Percentiles rank a stretch among this genome's conserved stretches.
Evolutionary conservation across 208 protist species (phyloP).

Genomic region (Vickermania ingenoplastis): DNA sequence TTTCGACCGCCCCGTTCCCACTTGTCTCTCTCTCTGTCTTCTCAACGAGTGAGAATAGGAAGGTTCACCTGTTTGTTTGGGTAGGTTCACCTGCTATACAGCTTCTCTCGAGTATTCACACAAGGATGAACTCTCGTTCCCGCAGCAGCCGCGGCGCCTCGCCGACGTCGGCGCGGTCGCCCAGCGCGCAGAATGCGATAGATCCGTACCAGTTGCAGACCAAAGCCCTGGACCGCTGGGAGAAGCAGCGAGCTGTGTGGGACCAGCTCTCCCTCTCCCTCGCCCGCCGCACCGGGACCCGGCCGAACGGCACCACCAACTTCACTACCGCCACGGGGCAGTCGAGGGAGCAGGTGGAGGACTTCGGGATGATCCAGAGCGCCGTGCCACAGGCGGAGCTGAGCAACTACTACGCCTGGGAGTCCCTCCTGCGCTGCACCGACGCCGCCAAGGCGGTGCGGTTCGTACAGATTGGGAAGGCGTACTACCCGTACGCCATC

Average conservation of each 20-base stretch:
- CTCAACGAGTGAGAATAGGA: too few relatives aligned
- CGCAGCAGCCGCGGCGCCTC: not conserved
- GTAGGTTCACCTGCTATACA: too few relatives aligned
- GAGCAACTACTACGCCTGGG: constrained; percentile 32
- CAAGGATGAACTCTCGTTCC: too few relatives aligned
- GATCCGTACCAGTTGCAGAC: constrained; percentile 48
- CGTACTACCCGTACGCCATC: constrained; percentile 56
- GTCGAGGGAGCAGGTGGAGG: constrained; percentile 40
- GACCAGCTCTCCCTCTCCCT: constrained; percentile 18
- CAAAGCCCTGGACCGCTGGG: constrained; percentile 56
- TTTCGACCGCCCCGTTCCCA: too few relatives aligned
- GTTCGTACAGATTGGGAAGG: constrained; percentile 54
- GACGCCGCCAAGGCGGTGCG: constrained; percentile 19
- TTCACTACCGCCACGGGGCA: constrained; percentile 23
- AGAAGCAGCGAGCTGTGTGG: constrained; percentile 62
- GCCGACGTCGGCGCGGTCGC: not conserved
- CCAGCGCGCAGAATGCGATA: constrained; percentile 5
- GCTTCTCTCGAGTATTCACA: too few relatives aligned
- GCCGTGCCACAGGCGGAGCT: constrained; percentile 16
- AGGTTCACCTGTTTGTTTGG: too few relatives aligned
- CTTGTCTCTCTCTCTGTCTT: too few relatives aligned
- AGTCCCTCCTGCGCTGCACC: constrained; percentile 39
- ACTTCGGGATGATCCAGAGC: constrained; percentile 35
- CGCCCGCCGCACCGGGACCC: constrained; percentile 3
- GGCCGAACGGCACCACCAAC: constrained; percentile 14